Evolutionary conservation across 2,329 filamentous ascomycete genomes (phyloP), one percentile per base, ranked within the genome.

Genomic region (Penicillium sp.): DNA sequence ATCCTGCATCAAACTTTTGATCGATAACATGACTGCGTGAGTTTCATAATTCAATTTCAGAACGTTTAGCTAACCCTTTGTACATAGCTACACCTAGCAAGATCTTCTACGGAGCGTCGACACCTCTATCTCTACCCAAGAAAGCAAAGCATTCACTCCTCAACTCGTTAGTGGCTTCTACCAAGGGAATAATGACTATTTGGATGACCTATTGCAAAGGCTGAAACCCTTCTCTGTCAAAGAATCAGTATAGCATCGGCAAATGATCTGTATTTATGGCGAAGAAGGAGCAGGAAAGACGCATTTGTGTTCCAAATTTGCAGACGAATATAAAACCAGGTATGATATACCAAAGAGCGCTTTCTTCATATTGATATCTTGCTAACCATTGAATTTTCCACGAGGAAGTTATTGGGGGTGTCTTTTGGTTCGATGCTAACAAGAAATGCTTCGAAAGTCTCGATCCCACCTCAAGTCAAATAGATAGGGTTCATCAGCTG

Each of bases 401-500:
- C 13, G 33, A 35, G 5, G 5, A 35, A 35, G 13, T 6, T 35
- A 35, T 15, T 7, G n/a, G 5, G 33, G 13, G 13, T 5, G 13
- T 35, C 33, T 35, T 35, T 15, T 13, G 13, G 27, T 1, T 29
- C 27, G 9, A 29, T 10, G 27, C 27, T 29, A 6, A 7, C 25
- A 6, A 29, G 27, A 9, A 29, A 9, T 10, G 27, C 9, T 10
- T 29, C 27, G 33, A 35, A 13, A 35, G 33, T 15, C 33, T 13
- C 6, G 4, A 15, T 35, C 31, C 31, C 6, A 6, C 31, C 13
- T 6, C 9, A 10, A 10, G 8, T 0, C 1, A 3, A 29, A 29
- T 10, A 29, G 1, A 10, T 0, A 3, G 0, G 8, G 27, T 9
- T 29, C 2, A 4, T 4, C 1, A 10, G 27, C 33, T 35, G 12